Conservation (phyloP, 495 filamentous ascomycete species). For the Hypomontagnella submonticulosa region DNA sequence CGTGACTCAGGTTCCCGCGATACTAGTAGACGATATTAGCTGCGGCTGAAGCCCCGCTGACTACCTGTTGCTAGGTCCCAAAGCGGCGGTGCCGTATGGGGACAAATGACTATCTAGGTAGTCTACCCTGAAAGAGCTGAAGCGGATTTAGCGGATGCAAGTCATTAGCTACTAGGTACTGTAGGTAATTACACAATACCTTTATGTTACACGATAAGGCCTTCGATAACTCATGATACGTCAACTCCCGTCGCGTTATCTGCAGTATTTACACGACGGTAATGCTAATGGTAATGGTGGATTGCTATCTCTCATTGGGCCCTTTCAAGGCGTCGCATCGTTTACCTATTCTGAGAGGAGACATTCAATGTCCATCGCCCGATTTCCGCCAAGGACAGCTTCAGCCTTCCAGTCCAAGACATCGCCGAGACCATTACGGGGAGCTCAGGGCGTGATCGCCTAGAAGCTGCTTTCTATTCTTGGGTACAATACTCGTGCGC, state of each 20-base stretch:
- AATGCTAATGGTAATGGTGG: background rate
- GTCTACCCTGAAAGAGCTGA: conserved; percentile 14
- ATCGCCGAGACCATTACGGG: conserved; percentile 21
- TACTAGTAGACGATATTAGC: background rate
- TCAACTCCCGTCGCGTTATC: conserved; percentile 5
- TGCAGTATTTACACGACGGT: conserved; percentile 7
- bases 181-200: conserved; percentile 38
- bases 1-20: too few species aligned
- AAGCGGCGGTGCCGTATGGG: conserved; percentile 12
- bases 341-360: background rate
- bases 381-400: conserved; percentile 2
- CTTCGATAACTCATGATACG: conserved; percentile 2
- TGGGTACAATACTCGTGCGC: conserved; percentile 10
- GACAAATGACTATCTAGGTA: too few species aligned
- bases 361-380: background rate
- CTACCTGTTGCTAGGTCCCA: background rate
- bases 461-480: conserved; percentile 12
- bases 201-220: conserved; percentile 22
- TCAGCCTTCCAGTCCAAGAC: conserved; percentile 27
- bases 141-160: background rate
- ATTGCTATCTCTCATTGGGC: conserved; percentile 6
- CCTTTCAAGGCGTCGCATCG: background rate
- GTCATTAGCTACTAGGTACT: conserved; percentile 4
- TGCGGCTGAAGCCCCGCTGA: conserved; percentile 2
- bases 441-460: conserved; percentile 7